Conservation (phyloP, 2,329 filamentous ascomycete genomes). For the Dothiorella sarmentorum region DNA sequence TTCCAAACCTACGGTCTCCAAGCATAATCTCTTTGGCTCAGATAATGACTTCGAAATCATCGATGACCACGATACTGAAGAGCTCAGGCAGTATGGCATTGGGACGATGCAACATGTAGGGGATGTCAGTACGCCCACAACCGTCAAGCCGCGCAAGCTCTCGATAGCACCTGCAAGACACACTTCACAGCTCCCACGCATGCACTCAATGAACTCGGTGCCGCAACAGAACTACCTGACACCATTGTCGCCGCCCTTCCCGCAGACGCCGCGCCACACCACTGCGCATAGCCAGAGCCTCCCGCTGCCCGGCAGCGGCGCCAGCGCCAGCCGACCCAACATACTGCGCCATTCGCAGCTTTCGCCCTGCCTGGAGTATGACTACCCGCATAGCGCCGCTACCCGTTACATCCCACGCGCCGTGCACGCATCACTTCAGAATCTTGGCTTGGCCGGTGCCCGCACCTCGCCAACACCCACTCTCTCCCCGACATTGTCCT, state of each 20-base stretch:
- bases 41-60: neutral
- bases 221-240: neutral
- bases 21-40: neutral
- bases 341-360: constrained; percentile 6
- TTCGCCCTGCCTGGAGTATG: neutral
- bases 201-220: neutral
- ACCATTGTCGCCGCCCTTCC: neutral
- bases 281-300: neutral
- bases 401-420: no score
- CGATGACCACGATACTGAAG: neutral
- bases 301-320: neutral
- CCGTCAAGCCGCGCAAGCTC: neutral
- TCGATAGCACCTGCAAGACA: neutral
- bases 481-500: neutral
- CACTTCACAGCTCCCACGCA: neutral
- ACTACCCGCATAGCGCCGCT: neutral
- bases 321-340: neutral
- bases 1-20: neutral
- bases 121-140: neutral
- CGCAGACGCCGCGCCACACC: neutral
- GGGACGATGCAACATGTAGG: neutral
- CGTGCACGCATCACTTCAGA: no score
- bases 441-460: no score
- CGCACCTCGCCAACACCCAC: neutral
- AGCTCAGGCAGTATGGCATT: neutral